These are phyloP conservation scores for Diaporthe batatas DNA, from an alignment of 2,329 filamentous ascomycete species.

Conservation along the genomic window DNA sequence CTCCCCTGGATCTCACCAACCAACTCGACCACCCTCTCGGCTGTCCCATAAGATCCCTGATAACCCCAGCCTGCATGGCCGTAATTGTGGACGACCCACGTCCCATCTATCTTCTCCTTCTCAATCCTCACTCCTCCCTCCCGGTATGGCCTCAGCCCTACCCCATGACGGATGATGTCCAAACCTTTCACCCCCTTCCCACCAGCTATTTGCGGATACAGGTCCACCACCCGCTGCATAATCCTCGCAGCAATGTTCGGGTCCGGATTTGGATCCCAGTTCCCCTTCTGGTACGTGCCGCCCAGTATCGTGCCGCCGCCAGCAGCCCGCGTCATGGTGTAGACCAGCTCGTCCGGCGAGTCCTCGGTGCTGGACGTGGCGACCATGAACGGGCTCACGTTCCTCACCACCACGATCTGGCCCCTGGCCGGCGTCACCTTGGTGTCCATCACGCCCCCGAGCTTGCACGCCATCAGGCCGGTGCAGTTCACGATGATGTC, in stretches of 20 bases:
- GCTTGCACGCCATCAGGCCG: conserved; percentile 78
- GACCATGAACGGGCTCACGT: conserved; percentile 79
- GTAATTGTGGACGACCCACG: conserved; percentile 83
- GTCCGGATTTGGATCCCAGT: conserved; percentile 85
- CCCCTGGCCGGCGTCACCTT: conserved; percentile 82
- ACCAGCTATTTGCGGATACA: conserved; percentile 73
- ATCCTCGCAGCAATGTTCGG: conserved; percentile 84
- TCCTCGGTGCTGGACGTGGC: conserved; percentile 80
- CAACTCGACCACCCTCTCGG: conserved; percentile 74
- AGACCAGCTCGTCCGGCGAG: conserved; percentile 77
- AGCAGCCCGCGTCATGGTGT: conserved; percentile 85
- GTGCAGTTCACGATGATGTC: conserved; percentile 88
- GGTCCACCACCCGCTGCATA: conserved; percentile 80
- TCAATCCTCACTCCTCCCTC: conserved; percentile 82
- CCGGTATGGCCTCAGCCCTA: conserved; percentile 83
- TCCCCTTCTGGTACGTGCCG: conserved; percentile 84
- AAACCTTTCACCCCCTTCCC: conserved; percentile 79
- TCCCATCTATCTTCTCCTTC: conserved; percentile 74
- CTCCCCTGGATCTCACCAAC: conserved; percentile 69
- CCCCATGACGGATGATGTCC: conserved; percentile 83
- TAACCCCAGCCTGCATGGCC: conserved; percentile 86
- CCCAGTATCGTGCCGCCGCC: conserved; percentile 88
- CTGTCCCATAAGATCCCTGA: conserved; percentile 77
- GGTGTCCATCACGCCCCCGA: conserved; percentile 85
- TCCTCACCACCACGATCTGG: conserved; percentile 86